Evolutionary conservation across 164 flowering plant genomes (phyloP).

Genomic region (Aristolochia contorta): DNA sequence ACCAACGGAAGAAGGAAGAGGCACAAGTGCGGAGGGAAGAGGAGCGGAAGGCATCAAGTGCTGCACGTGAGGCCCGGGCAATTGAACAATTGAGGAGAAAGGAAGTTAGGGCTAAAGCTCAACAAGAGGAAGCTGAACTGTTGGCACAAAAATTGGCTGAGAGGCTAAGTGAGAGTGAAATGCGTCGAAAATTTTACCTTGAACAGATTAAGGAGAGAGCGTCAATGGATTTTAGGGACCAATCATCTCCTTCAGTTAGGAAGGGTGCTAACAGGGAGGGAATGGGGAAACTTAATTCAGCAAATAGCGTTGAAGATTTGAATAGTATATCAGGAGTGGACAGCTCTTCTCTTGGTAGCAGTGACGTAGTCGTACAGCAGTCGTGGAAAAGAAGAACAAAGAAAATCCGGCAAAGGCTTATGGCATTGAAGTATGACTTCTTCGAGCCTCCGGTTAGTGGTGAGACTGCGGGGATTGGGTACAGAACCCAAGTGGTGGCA

Average conservation of each 20-base stretch:
- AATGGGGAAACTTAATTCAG: conserved; percentile 37
- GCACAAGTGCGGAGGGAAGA: conserved; percentile 93
- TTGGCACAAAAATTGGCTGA: conserved; percentile 89
- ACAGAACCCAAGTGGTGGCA: conserved; percentile 63
- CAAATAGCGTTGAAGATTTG: conserved; percentile 40
- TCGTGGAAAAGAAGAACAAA: conserved; percentile 69
- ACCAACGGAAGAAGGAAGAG: conserved; percentile 83
- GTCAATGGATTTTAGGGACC: conserved; percentile 94
- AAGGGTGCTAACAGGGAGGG: conserved; percentile 54
- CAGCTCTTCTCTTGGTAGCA: conserved; percentile 24
- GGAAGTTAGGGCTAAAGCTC: conserved; percentile 86
- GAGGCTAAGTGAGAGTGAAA: conserved; percentile 90
- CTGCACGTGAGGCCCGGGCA: conserved; percentile 88
- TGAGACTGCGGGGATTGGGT: conserved; percentile 72
- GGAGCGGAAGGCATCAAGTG: conserved; percentile 92
- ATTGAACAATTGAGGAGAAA: conserved; percentile 73
- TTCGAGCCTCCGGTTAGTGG: conserved; percentile 48
- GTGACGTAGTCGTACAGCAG: conserved; percentile 37
- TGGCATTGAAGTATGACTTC: conserved; percentile 80
- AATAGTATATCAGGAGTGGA: conserved; percentile 22
- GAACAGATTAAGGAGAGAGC: conserved; percentile 95
- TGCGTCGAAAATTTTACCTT: conserved; percentile 78
- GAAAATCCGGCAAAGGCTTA: conserved; percentile 78
- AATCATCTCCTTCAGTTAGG: conserved; percentile 75
- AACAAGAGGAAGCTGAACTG: conserved; percentile 96